phyloP scores from a whole-genome alignment of 176 grass and related monocot species.

The Triticum aestivum region IWGSC_CS_RefSeq_v2.1 NC_057794.1:579343473-579343972 shows the following conservation, averaged over 20 bases:
- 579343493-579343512: background rate
- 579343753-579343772: background rate
- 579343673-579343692: background rate
- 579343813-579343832: background rate
- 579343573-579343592: background rate
- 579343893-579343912: background rate
- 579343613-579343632: background rate
- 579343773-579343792: background rate
- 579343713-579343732: background rate
- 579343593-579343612: background rate
- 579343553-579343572: slow-evolving; percentile 10
- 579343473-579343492: no score
- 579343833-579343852: no score
- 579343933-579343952: background rate
- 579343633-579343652: background rate
- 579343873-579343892: background rate
- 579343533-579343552: background rate
- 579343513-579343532: background rate
- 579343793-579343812: background rate
- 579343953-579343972: slow-evolving; percentile 7
- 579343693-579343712: background rate
- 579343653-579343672: background rate
- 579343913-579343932: background rate
- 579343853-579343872: no score
- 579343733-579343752: background rate